A percentile compares a stretch with the other conserved stretches of the same genome.
phyloP scores from a whole-genome alignment of 2,329 filamentous ascomycete genomes.

The Endothia cerciana region DNA sequence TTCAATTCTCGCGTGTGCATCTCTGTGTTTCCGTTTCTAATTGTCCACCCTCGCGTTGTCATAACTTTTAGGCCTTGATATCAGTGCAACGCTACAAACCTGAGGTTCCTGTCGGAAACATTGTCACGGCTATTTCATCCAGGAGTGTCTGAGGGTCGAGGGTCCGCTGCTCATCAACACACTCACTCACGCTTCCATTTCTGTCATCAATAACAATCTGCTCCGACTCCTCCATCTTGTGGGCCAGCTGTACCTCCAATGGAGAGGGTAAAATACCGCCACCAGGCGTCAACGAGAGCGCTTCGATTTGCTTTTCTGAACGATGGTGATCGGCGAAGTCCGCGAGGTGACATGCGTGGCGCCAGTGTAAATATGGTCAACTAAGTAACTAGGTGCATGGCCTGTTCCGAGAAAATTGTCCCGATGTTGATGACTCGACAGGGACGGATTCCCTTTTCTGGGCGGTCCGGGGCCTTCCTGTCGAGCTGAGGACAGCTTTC shows the following conservation, averaged over 20 bases:
- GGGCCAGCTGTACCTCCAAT: not conserved
- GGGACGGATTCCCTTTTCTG: not conserved
- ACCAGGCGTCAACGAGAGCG: not conserved
- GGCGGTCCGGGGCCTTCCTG: not conserved
- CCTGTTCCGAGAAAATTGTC: not conserved
- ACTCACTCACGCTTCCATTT: not conserved
- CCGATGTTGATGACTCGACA: not conserved
- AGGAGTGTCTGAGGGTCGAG: not conserved
- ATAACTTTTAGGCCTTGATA: too few species aligned
- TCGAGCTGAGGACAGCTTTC: not conserved
- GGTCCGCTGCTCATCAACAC: not conserved
- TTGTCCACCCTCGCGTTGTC: too few species aligned
- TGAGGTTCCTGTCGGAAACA: not conserved
- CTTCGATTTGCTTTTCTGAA: not conserved
- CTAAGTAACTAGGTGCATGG: not conserved
- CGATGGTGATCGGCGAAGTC: not conserved
- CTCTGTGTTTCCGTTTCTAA: too few species aligned
- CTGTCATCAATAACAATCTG: not conserved
- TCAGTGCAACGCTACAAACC: not conserved
- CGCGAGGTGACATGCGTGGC: not conserved
- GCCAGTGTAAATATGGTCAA: not conserved
- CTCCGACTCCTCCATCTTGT: not conserved
- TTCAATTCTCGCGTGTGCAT: too few species aligned
- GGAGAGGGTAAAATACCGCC: not conserved
- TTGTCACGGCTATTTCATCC: not conserved